A percentile compares a stretch with the other conserved stretches of the same genome.
phyloP scores from a whole-genome alignment of 768 basidiomycete species.

The Hypholoma sublateritium region DNA sequence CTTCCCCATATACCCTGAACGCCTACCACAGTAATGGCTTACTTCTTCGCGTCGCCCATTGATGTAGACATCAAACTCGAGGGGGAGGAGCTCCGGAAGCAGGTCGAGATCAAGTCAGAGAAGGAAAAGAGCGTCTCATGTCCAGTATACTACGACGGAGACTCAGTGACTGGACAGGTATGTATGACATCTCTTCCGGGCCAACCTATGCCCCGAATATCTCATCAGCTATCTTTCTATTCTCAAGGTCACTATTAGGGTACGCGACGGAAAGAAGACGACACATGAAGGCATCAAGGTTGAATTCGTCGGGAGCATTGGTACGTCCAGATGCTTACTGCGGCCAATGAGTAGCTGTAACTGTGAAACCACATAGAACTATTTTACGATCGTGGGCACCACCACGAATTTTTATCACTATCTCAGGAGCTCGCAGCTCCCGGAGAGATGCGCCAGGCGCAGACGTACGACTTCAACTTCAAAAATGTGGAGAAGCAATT shows the following conservation, averaged over 20 bases:
- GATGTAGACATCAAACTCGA: slow-evolving; percentile 90
- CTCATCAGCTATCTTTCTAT: not conserved
- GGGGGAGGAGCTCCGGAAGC: slow-evolving; percentile 84
- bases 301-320: slow-evolving; percentile 95
- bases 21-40: slow-evolving; percentile 57
- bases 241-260: slow-evolving; percentile 75
- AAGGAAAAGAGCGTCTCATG: slow-evolving; percentile 84
- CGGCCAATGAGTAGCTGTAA: not conserved
- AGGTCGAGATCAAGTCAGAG: slow-evolving; percentile 86
- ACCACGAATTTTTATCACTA: slow-evolving; percentile 95
- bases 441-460: slow-evolving; percentile 96
- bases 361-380: slow-evolving; percentile 50
- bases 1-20: not conserved
- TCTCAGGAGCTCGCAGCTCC: slow-evolving; percentile 94
- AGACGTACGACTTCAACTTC: slow-evolving; percentile 96
- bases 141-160: slow-evolving; percentile 96
- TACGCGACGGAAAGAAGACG: slow-evolving; percentile 93
- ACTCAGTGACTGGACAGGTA: slow-evolving; percentile 87
- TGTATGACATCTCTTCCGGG: not conserved
- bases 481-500: slow-evolving; percentile 99
- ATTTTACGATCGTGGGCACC: slow-evolving; percentile 97
- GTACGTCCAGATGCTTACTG: slow-evolving; percentile 39
- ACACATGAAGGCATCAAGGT: slow-evolving; percentile 97
- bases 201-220: not conserved
- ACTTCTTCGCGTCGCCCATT: slow-evolving; percentile 89